Evolutionary conservation across 2,329 filamentous ascomycete genomes (phyloP).

Genomic region (Fusarium newnesense): DNA sequence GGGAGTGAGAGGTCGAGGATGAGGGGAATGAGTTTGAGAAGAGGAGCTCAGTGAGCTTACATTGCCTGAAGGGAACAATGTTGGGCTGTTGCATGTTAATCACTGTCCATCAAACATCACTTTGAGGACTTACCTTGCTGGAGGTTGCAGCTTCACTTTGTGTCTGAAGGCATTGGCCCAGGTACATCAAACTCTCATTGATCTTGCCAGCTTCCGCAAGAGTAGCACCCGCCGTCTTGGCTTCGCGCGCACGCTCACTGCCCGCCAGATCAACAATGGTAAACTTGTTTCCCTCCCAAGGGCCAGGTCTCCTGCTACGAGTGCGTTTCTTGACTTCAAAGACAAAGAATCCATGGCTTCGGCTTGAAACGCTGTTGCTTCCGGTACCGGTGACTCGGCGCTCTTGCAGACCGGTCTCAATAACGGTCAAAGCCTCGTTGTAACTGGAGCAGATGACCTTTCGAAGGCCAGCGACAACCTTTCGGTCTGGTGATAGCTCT

Average conservation of each 20-base stretch:
- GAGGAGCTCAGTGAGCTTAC: constrained; percentile 84
- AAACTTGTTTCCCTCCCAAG: constrained; percentile 81
- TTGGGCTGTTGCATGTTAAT: constrained; percentile 63
- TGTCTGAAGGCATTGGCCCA: constrained; percentile 96
- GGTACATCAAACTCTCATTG: constrained; percentile 97
- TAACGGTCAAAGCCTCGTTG: constrained; percentile 85
- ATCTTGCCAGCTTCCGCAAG: constrained; percentile 97
- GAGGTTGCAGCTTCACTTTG: constrained; percentile 82
- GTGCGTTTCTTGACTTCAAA: constrained; percentile 90
- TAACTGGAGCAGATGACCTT: constrained; percentile 89
- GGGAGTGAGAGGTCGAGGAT: constrained; percentile 52
- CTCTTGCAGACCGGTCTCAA: constrained; percentile 90
- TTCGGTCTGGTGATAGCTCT: constrained; percentile 87
- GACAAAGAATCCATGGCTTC: constrained; percentile 96
- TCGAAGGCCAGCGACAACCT: constrained; percentile 89
- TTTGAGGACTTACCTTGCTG: constrained; percentile 68
- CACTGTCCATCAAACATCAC: background rate
- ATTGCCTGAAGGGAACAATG: constrained; percentile 82
- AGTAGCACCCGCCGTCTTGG: constrained; percentile 92
- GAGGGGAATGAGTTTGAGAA: constrained; percentile 91
- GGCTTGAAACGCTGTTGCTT: constrained; percentile 90
- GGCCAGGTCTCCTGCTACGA: constrained; percentile 56
- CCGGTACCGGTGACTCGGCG: constrained; percentile 89
- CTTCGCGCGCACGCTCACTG: constrained; percentile 90
- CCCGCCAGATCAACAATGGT: constrained; percentile 94